Conservation (phyloP, 163 green algal genomes). For the Picocystis sp. region DNA sequence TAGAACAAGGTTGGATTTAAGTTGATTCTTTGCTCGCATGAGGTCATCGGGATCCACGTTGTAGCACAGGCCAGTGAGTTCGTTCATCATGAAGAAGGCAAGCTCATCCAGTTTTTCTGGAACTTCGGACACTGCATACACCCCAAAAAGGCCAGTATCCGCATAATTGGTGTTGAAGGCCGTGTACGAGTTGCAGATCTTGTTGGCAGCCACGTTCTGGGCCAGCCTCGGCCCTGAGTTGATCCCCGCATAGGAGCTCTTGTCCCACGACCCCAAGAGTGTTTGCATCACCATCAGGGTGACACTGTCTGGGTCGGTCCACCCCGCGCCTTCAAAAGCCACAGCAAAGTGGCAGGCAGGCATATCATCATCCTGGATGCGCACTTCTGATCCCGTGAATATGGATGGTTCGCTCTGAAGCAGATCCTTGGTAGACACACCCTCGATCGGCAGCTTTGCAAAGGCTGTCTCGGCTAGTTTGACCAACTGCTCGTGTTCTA, state of each 20-base stretch:
- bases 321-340: conserved; percentile 81
- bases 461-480: conserved; percentile 63
- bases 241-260: conserved; percentile 31
- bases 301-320: conserved; percentile 84
- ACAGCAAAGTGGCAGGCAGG: conserved; percentile 59
- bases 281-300: conserved; percentile 93
- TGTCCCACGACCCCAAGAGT: conserved; percentile 71
- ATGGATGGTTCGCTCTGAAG: conserved; percentile 44
- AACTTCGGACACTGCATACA: conserved; percentile 61
- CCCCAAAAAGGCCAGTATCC: conserved; percentile 91
- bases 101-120: conserved; percentile 22
- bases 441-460: conserved; percentile 40
- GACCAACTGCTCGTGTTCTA: conserved; percentile 86
- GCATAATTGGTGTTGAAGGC: conserved; percentile 99
- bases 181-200: conserved; percentile 73
- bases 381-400: conserved; percentile 91
- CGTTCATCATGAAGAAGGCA: conserved; percentile 56
- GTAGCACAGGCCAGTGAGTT: conserved; percentile 61
- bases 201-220: conserved; percentile 65
- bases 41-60: conserved; percentile 66
- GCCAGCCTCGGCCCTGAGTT: conserved; percentile 52
- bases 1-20: conserved; percentile 57
- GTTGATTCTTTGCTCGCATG: conserved; percentile 72
- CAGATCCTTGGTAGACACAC: conserved; percentile 27
- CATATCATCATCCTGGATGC: conserved; percentile 79